Base-by-base conservation (phyloP, 2,329 filamentous ascomycete genomes). In the Dichotomopilus funicola region DNA sequence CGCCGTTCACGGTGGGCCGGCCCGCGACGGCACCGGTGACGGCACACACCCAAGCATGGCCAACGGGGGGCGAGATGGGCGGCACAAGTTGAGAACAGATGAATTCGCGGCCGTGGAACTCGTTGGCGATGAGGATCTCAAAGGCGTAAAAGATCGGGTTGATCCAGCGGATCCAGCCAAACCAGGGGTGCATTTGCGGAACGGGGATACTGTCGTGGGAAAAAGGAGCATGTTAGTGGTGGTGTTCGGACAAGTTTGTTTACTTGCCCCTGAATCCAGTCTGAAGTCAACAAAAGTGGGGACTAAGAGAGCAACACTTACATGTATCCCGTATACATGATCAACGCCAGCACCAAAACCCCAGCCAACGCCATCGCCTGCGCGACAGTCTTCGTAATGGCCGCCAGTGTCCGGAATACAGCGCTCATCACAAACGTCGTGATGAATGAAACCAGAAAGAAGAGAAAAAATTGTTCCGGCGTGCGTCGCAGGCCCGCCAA, bases 91-190 rank as follows among this genome's bases (percentile, higher is more conserved):
- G 61, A 0, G 79, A 76, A 59, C 87, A 90, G 1, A 71, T 69
- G 48, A 84, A 86, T 0, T 75, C 62, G 1, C 74, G 76, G 5
- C 77, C 75, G 57, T 81, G 78, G 62, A 88, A 86, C 66, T 94
- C 89, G 68, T 91, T 91, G 56, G 57, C 61, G 5, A 64, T 44
- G 9, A 64, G 53, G 10, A 59, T 59, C 55, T 64, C 62, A 31
- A 91, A 92, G 1, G 79, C 85, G 64, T 91, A 91, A 45, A 77
- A 83, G 38, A 91, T 80, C 0, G 87, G 86, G 57, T 91, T 86
- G 50, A 91, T 75, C 71, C 85, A 90, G 34, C 84, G 80, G 51
- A 91, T 86, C 88, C 88, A 91, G 34, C 81, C 73, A 49, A 87
- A 85, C 86, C 87, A 92, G 0, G 79, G 80, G 27, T 83, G 78